Conservation (phyloP, 1,139 yeast genomes). For the Hansenula sp. region DNA sequence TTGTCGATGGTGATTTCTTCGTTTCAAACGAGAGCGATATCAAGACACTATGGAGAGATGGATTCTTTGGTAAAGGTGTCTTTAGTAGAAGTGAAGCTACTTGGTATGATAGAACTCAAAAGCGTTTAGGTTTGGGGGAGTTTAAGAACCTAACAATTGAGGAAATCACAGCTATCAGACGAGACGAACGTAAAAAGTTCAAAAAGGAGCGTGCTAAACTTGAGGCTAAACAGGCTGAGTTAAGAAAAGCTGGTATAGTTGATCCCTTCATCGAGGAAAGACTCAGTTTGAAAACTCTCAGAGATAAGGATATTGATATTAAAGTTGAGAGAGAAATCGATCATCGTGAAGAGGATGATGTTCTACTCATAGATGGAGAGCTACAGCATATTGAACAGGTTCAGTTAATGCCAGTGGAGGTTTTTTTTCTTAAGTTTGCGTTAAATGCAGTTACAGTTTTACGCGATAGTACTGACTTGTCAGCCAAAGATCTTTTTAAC, state of each 20-base stretch:
- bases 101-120: slow-evolving; percentile 66
- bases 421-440: slow-evolving; percentile 57
- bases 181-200: slow-evolving; percentile 69
- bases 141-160: slow-evolving; percentile 47
- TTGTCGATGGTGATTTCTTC: slow-evolving; percentile 34
- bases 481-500: slow-evolving; percentile 28
- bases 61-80: slow-evolving; percentile 93
- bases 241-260: slow-evolving; percentile 27
- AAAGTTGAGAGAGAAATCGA: slow-evolving; percentile 24
- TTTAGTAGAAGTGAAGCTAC: slow-evolving; percentile 90
- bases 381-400: slow-evolving; percentile 54
- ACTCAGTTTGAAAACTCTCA: slow-evolving; percentile 23
- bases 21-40: slow-evolving; percentile 45
- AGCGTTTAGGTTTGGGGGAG: slow-evolving; percentile 41
- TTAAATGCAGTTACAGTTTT: slow-evolving; percentile 24
- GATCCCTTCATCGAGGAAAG: slow-evolving; percentile 30
- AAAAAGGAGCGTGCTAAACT: slow-evolving; percentile 46
- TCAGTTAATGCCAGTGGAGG: slow-evolving; percentile 76
- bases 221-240: slow-evolving; percentile 28
- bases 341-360: slow-evolving; percentile 37
- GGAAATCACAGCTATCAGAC: slow-evolving; percentile 68
- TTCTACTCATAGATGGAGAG: slow-evolving; percentile 33
- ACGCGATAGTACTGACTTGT: slow-evolving; percentile 5
- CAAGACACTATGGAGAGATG: slow-evolving; percentile 70
- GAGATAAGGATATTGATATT: slow-evolving; percentile 28